phyloP scores from a whole-genome alignment of 2,329 filamentous ascomycete genomes.

The Aspergillus pseudotamarii region DNA sequence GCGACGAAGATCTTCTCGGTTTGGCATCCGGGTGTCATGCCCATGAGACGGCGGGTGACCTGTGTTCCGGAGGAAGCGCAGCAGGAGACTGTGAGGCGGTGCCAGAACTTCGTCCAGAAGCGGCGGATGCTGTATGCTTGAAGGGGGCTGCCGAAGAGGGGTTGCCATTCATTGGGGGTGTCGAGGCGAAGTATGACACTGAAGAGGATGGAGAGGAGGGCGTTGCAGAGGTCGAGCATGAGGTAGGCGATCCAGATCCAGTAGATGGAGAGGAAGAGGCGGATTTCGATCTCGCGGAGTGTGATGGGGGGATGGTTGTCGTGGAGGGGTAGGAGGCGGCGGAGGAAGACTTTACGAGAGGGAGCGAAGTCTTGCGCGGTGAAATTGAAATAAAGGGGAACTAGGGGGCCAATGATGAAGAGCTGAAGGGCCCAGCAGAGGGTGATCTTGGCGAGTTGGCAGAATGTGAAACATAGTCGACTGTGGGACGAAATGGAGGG shows the following conservation, averaged over 20 bases:
- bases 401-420: not conserved
- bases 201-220: slow-evolving; percentile 9
- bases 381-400: not conserved
- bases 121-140: slow-evolving; percentile 8
- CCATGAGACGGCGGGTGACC: not conserved
- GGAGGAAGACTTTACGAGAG: not conserved
- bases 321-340: not conserved
- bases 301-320: not conserved
- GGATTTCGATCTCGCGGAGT: not conserved
- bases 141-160: slow-evolving; percentile 10
- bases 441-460: not conserved
- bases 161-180: slow-evolving; percentile 10
- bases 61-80: not conserved
- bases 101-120: slow-evolving; percentile 9
- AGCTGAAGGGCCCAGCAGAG: not conserved
- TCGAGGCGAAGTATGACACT: slow-evolving; percentile 10
- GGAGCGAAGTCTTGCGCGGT: not conserved
- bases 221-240: not conserved
- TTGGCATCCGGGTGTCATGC: not conserved
- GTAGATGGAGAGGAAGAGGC: not conserved
- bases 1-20: not conserved
- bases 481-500: not conserved
- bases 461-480: not conserved
- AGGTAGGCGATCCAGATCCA: not conserved
- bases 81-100: not conserved